Base-by-base conservation (phyloP, 345 rosid species). In the Mangifera indica region DNA sequence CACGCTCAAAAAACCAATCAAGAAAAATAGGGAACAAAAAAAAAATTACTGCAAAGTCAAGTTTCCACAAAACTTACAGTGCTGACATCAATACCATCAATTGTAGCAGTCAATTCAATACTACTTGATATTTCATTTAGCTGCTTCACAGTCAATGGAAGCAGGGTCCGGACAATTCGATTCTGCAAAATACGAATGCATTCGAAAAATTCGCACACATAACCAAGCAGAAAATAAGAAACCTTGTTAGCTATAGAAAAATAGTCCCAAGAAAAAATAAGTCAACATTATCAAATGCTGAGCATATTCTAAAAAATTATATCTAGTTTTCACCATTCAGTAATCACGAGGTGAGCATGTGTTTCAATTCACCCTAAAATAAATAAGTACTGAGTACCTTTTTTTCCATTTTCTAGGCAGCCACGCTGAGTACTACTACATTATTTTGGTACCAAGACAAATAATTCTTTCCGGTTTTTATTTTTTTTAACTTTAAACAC, bases 141-240 rank as follows among this genome's bases (percentile, higher is more conserved):
- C 80, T 87, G 93, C 86, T 91, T 91, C 67, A 88, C 77, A 2
- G 96, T 91, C 76, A 91, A 70, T 3, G 96, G 91, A 42, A 87
- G 83, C 84, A 88, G 77, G 46, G 87, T 75, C 62, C 89, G 88
- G 14, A 67, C 81, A 66, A 85, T 91, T 0, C 88, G 88, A 53
- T 82, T 87, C 96, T 88, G 83, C 69, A 67, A 60, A 52, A 63
- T 10, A 60, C 7, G 32, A 54, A 67, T 25, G 3, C 14, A 62
- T 44, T 15, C 13, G 10, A 8, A 76, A 62, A 60, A 18, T 0
- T 13, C 14, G 10, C 49, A 5, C 22, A 51, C 37, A 64, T 6
- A 4, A 45, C 21, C 17, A 24, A 10, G 53, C 45, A 45, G 32
- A 52, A n/a, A 26, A 63, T 9, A 62, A 7, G 17, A 20, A 9